These are phyloP conservation scores for Smittium culicis DNA, from an alignment of 371 early-diverging fungal species.

Conservation along the genomic window DNA sequence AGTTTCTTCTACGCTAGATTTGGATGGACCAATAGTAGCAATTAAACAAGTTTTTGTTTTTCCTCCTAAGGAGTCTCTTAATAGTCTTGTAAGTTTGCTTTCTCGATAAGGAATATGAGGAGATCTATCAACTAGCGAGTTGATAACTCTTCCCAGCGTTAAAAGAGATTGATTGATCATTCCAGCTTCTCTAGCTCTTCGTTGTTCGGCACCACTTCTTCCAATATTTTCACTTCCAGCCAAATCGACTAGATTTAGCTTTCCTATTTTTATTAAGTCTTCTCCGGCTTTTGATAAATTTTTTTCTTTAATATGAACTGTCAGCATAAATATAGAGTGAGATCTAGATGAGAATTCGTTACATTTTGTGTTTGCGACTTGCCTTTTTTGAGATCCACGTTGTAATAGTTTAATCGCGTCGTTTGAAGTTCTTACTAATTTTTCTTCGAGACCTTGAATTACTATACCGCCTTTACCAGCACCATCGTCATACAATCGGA, in stretches of 20 bases:
- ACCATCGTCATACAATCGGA: slow-evolving; percentile 47
- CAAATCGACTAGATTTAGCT: slow-evolving; percentile 65
- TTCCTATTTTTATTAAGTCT: slow-evolving; percentile 68
- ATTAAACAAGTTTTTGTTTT: slow-evolving; percentile 53
- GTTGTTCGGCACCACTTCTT: slow-evolving; percentile 89
- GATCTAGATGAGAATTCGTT: slow-evolving; percentile 91
- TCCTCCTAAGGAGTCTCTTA: slow-evolving; percentile 60
- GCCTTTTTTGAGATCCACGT: slow-evolving; percentile 61
- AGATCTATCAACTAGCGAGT: slow-evolving; percentile 83
- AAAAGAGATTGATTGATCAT: slow-evolving; percentile 94
- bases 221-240: slow-evolving; percentile 93
- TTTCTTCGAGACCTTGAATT: slow-evolving; percentile 66
- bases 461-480: slow-evolving; percentile 48
- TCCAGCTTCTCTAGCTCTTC: slow-evolving; percentile 92
- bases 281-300: slow-evolving; percentile 51
- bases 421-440: slow-evolving; percentile 34
- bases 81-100: slow-evolving; percentile 51
- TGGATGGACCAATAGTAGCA: slow-evolving; percentile 48
- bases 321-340: slow-evolving; percentile 91
- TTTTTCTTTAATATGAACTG: slow-evolving; percentile 65
- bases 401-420: slow-evolving; percentile 39
- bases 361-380: slow-evolving; percentile 91
- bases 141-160: slow-evolving; percentile 91
- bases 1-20: slow-evolving; percentile 41
- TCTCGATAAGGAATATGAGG: slow-evolving; percentile 44